Percentiles rank a stretch among this genome's conserved stretches.
These are phyloP conservation scores for Solioccasus polychromus DNA, from an alignment of 768 basidiomycete species.

Conservation along the genomic window DNA sequence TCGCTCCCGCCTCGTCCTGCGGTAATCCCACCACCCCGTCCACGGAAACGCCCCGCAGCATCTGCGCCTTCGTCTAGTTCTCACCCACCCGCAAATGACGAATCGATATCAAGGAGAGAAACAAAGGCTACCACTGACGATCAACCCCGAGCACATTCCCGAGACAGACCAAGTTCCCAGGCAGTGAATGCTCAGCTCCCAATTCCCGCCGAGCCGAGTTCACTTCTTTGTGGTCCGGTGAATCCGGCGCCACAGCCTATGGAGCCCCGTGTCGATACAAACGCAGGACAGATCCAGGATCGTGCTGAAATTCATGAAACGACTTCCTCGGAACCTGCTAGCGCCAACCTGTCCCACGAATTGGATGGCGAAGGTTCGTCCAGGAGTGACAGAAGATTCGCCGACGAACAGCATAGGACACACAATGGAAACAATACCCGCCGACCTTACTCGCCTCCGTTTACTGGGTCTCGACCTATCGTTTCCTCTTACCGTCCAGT, in stretches of 20 bases:
- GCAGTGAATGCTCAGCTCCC: slow-evolving; percentile 8
- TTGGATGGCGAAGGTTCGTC: slow-evolving; percentile 9
- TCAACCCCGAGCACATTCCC: neutral
- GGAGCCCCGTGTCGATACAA: neutral
- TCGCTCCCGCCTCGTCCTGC: slow-evolving; percentile 16
- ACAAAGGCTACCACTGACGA: neutral
- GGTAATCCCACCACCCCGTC: slow-evolving; percentile 27
- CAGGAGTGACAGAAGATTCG: slow-evolving; percentile 3
- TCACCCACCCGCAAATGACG: neutral
- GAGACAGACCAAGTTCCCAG: slow-evolving; percentile 4
- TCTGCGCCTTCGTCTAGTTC: neutral
- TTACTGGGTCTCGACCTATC: slow-evolving; percentile 4
- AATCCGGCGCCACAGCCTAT: slow-evolving; percentile 7
- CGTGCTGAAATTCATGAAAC: slow-evolving; percentile 1
- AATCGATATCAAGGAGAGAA: neutral
- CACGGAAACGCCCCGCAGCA: slow-evolving; percentile 7
- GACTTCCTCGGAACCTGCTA: slow-evolving; percentile 9
- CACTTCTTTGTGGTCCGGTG: slow-evolving; percentile 8
- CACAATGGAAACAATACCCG: slow-evolving; percentile 1
- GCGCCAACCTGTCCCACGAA: slow-evolving; percentile 2
- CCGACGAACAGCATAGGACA: slow-evolving; percentile 10
- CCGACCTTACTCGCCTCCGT: slow-evolving; percentile 10
- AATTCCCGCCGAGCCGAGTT: slow-evolving; percentile 5
- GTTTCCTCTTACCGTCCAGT: too few species aligned
- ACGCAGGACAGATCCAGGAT: slow-evolving; percentile 1